Evolutionary conservation across 2,329 filamentous ascomycete species (phyloP).

Genomic region (Penicillium sp.): DNA sequence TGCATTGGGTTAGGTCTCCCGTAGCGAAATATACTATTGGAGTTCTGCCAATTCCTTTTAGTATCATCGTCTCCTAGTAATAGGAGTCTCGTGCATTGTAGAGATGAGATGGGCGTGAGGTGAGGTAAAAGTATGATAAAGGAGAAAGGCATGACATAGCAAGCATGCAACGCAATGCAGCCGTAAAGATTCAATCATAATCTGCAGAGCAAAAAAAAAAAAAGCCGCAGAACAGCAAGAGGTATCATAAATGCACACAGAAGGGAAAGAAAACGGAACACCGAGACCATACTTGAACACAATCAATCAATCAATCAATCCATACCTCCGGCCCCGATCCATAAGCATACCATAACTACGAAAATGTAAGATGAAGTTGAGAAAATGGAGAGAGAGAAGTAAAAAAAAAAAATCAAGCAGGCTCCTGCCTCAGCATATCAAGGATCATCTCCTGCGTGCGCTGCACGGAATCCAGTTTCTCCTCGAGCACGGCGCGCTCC

Average conservation of each 20-base stretch:
- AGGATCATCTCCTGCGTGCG: conserved; percentile 48
- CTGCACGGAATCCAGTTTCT: conserved; percentile 45
- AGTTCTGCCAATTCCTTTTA: conserved; percentile 16
- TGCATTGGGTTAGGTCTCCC: conserved; percentile 28
- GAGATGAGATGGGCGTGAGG: no score
- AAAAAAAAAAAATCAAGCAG: conserved; percentile 26
- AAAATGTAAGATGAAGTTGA: neutral
- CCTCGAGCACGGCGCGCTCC: conserved; percentile 38
- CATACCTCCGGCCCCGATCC: no score
- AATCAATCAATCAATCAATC: no score
- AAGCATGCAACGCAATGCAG: no score
- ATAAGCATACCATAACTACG: no score
- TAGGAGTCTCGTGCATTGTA: neutral
- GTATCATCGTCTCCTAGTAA: neutral
- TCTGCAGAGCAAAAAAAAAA: no score
- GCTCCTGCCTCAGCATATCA: conserved; percentile 45
- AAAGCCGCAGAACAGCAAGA: no score
- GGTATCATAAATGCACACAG: no score
- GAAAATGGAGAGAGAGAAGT: conserved; percentile 17
- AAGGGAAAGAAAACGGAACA: no score
- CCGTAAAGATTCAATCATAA: no score
- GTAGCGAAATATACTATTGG: conserved; percentile 31
- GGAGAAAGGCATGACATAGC: neutral
- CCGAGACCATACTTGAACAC: no score
- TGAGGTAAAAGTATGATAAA: conserved; percentile 16